Conservation (phyloP, 2,329 filamentous ascomycete genomes). For the Monosporascus cannonballus region DNA sequence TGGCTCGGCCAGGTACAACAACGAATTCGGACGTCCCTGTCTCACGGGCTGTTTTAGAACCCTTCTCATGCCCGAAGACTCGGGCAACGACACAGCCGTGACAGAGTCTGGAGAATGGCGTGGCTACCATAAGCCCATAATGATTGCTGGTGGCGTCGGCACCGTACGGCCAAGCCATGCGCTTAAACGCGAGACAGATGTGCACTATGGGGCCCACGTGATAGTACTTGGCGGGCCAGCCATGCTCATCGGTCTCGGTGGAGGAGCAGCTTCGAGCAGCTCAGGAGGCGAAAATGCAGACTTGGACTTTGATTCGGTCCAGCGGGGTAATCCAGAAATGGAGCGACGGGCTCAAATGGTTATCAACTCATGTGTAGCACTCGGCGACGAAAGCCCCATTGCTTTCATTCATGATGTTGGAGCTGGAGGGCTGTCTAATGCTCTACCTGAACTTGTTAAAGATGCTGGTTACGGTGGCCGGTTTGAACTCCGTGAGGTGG, state of each 20-base stretch:
- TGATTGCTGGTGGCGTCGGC: slow-evolving; percentile 86
- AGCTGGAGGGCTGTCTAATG: slow-evolving; percentile 75
- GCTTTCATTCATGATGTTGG: slow-evolving; percentile 97
- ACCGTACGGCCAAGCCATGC: slow-evolving; percentile 88
- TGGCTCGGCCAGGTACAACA: slow-evolving; percentile 92
- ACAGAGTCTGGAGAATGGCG: slow-evolving; percentile 56
- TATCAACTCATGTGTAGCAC: slow-evolving; percentile 85
- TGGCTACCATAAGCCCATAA: slow-evolving; percentile 89
- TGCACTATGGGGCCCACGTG: slow-evolving; percentile 76
- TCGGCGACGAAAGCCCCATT: slow-evolving; percentile 83
- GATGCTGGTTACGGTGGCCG: slow-evolving; percentile 86
- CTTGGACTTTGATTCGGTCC: slow-evolving; percentile 94
- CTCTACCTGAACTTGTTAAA: slow-evolving; percentile 63
- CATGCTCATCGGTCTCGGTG: slow-evolving; percentile 95
- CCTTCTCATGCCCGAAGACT: slow-evolving; percentile 61
- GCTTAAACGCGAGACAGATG: slow-evolving; percentile 72
- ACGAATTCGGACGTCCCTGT: slow-evolving; percentile 85
- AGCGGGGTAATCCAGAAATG: slow-evolving; percentile 94
- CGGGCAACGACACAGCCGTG: slow-evolving; percentile 39
- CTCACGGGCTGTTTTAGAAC: slow-evolving; percentile 90
- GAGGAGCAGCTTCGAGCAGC: slow-evolving; percentile 88
- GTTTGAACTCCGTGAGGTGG: slow-evolving; percentile 91
- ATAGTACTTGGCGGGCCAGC: slow-evolving; percentile 93
- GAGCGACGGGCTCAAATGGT: slow-evolving; percentile 95
- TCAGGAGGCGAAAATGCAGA: slow-evolving; percentile 84